Base-by-base conservation (phyloP, 208 protist genomes). In the Wallacemonas sp. region DNA sequence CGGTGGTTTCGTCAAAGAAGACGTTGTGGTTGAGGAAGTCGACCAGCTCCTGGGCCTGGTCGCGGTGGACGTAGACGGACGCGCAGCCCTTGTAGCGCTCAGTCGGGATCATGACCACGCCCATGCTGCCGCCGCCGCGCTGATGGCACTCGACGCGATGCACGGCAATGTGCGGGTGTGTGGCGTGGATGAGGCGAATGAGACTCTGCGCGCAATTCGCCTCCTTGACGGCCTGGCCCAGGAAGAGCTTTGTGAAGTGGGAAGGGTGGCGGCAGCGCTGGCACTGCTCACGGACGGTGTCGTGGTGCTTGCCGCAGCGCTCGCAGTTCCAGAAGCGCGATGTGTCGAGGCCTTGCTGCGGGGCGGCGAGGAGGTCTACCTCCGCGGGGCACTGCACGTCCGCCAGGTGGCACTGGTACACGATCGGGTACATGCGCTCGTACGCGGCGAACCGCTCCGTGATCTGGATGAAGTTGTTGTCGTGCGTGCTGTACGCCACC, bases 211-310 rank as follows among this genome's bases (percentile, higher is more conserved):
- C 63, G 42, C 76, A 74, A 71, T 78, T 71, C 12, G 73, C 59
- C 57, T 87, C 82, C 61, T 90, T 90, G 18, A 86, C 25, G 7
- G 67, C 48, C 66, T 93, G 83, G 0, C 83, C 87, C 18, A 89
- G 55, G 38, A 91, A 85, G 0, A 93, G 49, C 59, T 93, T 90
- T 22, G 70, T 61, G 64, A 78, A 87, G 22, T 57, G 71, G 10
- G 72, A 57, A 1, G 76, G 54, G 16, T 66, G 44, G 16, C 65
- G 70, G 67, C 87, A 93, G 28, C 84, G 84, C 49, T 74, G 42
- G 62, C 87, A 93, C 44, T 48, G 63, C 70, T 88, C 87, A 2
- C 84, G 79, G 52, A 93, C 87, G 23, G 44, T 62, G 26, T 81
- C 63, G 62, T 93, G 87, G 49, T 48, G 52, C 45, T 65, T 66